These are phyloP conservation scores for Metschnikowia noctiluminum DNA, from an alignment of 805 yeast species.

Conservation along the genomic window DNA sequence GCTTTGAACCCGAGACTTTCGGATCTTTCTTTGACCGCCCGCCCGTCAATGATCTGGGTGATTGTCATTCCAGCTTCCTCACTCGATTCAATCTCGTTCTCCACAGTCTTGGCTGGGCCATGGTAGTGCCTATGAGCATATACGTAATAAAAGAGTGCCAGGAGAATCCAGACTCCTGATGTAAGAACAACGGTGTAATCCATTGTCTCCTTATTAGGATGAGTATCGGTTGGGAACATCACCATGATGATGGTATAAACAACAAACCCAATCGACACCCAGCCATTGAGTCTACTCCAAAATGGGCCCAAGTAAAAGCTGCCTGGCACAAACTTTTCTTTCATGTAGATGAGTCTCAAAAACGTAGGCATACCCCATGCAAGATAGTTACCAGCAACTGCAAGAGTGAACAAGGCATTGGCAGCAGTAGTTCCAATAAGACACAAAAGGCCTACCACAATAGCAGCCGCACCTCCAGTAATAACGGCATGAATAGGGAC, in stretches of 20 bases:
- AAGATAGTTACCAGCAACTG: conserved; percentile 58
- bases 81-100: background rate
- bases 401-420: conserved; percentile 63
- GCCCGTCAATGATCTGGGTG: background rate
- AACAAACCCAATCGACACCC: conserved; percentile 49
- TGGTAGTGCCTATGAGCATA: conserved; percentile 53
- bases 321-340: conserved; percentile 57
- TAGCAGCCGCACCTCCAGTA: conserved; percentile 43
- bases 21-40: background rate
- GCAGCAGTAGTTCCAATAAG: conserved; percentile 61
- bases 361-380: conserved; percentile 61
- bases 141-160: conserved; percentile 48
- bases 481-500: conserved; percentile 64
- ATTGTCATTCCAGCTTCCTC: background rate
- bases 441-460: conserved; percentile 54
- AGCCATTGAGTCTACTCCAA: conserved; percentile 43
- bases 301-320: conserved; percentile 58
- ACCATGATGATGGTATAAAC: conserved; percentile 51
- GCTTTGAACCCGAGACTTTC: background rate
- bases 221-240: conserved; percentile 55
- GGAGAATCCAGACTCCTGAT: conserved; percentile 57
- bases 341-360: conserved; percentile 45
- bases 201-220: conserved; percentile 49
- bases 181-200: conserved; percentile 68
- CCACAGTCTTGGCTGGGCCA: conserved; percentile 46